Conservation (phyloP, 805 yeast genomes). For the Starmerella etchellsii region DNA sequence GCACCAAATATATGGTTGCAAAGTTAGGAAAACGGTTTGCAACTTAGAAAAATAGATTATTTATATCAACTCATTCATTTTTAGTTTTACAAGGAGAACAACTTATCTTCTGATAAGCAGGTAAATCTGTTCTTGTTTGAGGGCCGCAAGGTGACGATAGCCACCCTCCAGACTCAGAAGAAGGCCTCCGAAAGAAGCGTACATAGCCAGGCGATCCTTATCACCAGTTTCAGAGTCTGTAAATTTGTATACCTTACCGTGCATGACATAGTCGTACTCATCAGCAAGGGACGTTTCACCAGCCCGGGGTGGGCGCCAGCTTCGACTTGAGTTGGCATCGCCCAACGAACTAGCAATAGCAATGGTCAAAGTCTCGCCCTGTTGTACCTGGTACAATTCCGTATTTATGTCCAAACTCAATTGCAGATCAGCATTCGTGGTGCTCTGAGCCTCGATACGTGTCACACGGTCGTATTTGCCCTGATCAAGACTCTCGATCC, state of each 20-base stretch:
- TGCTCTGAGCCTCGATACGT: slow-evolving; percentile 77
- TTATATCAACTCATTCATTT: not conserved
- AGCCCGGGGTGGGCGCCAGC: slow-evolving; percentile 75
- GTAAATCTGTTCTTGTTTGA: slow-evolving; percentile 91
- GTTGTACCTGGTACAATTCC: slow-evolving; percentile 75
- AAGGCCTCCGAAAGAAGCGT: slow-evolving; percentile 91
- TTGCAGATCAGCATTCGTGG: slow-evolving; percentile 65
- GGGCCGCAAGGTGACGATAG: slow-evolving; percentile 71
- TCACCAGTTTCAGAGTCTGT: slow-evolving; percentile 51
- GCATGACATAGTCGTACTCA: slow-evolving; percentile 96
- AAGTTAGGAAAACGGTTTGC: slow-evolving; percentile 20
- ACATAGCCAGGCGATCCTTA: slow-evolving; percentile 56
- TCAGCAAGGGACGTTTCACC: slow-evolving; percentile 82
- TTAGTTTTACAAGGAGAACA: not conserved
- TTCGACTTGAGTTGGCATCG: slow-evolving; percentile 38
- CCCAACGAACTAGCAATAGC: slow-evolving; percentile 70
- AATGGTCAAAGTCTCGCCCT: slow-evolving; percentile 67
- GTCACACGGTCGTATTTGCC: slow-evolving; percentile 87
- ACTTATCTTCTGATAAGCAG: slow-evolving; percentile 63
- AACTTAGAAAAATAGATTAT: not conserved
- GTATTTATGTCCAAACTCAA: slow-evolving; percentile 81
- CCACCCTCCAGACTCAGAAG: slow-evolving; percentile 90
- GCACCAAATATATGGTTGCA: slow-evolving; percentile 17
- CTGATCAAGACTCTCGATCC: slow-evolving; percentile 67
- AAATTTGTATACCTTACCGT: slow-evolving; percentile 93